phyloP scores from a whole-genome alignment of 2,329 filamentous ascomycete genomes.

The Byssochlamys sp. region DNA sequence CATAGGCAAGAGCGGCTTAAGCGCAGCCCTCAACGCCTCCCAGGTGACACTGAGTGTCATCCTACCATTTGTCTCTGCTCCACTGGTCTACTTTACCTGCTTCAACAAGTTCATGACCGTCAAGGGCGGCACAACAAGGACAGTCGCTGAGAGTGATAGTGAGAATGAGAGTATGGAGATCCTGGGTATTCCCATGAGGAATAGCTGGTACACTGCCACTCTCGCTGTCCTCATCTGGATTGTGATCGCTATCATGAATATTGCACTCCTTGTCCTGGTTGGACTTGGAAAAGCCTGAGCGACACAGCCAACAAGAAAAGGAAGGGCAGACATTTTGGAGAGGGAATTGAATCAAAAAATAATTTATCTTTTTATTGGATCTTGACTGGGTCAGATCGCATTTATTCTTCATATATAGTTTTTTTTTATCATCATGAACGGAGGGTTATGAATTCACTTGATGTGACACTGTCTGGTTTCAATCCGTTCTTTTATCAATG shows the following conservation, averaged over 20 bases:
- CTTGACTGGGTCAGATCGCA: neutral
- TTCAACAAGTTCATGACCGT: conserved; percentile 72
- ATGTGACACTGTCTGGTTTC: neutral
- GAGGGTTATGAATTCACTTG: neutral
- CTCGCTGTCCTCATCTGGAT: neutral
- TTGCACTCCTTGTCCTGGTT: neutral
- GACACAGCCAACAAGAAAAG: neutral
- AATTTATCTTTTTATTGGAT: neutral
- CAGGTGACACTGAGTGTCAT: conserved; percentile 73
- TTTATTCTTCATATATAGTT: neutral
- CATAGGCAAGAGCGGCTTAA: conserved; percentile 61
- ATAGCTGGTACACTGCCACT: conserved; percentile 44
- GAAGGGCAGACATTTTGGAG: neutral
- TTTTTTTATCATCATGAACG: neutral
- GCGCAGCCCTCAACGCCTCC: conserved; percentile 60
- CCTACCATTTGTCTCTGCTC: conserved; percentile 69
- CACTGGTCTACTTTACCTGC: conserved; percentile 77
- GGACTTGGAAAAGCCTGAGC: neutral
- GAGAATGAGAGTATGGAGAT: conserved; percentile 19
- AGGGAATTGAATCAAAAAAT: neutral
- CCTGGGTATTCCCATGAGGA: conserved; percentile 55
- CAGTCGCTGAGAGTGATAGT: conserved; percentile 30
- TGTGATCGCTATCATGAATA: neutral
- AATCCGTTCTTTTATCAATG: neutral
- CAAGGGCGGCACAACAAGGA: conserved; percentile 9